phyloP scores from a whole-genome alignment of 495 filamentous ascomycete species.

The Cetradonia linearis region DNA sequence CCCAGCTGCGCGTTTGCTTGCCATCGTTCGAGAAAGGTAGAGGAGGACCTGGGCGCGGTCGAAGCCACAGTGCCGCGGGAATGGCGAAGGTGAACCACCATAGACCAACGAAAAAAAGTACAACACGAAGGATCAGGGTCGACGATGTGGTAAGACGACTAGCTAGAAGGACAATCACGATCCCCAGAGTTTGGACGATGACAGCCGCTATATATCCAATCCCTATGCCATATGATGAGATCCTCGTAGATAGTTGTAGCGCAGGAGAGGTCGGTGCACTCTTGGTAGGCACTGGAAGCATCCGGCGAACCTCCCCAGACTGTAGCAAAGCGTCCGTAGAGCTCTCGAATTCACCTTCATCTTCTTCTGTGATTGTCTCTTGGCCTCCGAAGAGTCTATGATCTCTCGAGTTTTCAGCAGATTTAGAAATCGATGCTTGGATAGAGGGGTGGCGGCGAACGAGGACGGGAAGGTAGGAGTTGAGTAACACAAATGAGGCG shows the following conservation, averaged over 20 bases:
- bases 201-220: slow-evolving; percentile 82
- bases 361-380: slow-evolving; percentile 19
- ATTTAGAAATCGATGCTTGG: slow-evolving; percentile 11
- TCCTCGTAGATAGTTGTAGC: slow-evolving; percentile 66
- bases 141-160: slow-evolving; percentile 58
- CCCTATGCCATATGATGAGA: slow-evolving; percentile 82
- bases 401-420: slow-evolving; percentile 21
- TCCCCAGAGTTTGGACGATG: slow-evolving; percentile 65
- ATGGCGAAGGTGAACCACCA: slow-evolving; percentile 95
- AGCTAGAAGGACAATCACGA: slow-evolving; percentile 57
- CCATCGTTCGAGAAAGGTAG: slow-evolving; percentile 35
- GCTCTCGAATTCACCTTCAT: slow-evolving; percentile 23
- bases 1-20: slow-evolving; percentile 39
- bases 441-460: slow-evolving; percentile 63
- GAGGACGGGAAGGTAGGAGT: slow-evolving; percentile 72
- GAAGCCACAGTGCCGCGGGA: slow-evolving; percentile 82
- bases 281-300: background rate
- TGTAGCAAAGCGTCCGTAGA: slow-evolving; percentile 37
- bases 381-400: slow-evolving; percentile 17
- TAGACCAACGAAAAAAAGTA: slow-evolving; percentile 75
- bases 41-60: slow-evolving; percentile 80
- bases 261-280: slow-evolving; percentile 42
- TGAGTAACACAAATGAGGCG: slow-evolving; percentile 75
- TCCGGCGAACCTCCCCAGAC: background rate
- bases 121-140: slow-evolving; percentile 67